Percentiles rank a stretch among this genome's conserved stretches.
These are phyloP conservation scores for Kluyveromyces marxianus DNA, from an alignment of 1,139 yeast genomes.

Conservation along the genomic window DNA sequence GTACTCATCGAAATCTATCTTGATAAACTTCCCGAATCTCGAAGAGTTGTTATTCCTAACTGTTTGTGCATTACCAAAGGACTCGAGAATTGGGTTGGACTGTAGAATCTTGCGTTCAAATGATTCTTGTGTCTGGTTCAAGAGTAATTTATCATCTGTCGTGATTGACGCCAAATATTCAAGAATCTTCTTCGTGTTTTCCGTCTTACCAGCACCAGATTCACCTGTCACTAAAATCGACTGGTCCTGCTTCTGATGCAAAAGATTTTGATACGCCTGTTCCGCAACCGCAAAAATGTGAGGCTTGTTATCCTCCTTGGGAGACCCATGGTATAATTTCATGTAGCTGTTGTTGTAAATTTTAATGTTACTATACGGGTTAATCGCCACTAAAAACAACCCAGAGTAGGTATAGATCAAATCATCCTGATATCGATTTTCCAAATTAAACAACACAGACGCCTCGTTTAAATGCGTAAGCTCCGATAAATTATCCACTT, in stretches of 20 bases:
- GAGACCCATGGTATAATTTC: slow-evolving; percentile 40
- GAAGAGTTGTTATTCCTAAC: slow-evolving; percentile 92
- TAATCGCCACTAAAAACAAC: slow-evolving; percentile 87
- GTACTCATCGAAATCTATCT: slow-evolving; percentile 62
- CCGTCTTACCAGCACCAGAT: slow-evolving; percentile 98
- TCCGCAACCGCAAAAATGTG: slow-evolving; percentile 93
- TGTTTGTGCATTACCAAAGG: slow-evolving; percentile 97
- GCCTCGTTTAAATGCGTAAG: slow-evolving; percentile 92
- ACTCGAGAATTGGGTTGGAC: slow-evolving; percentile 92
- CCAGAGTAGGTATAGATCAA: slow-evolving; percentile 78
- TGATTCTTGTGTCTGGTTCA: slow-evolving; percentile 19
- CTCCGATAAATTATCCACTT: slow-evolving; percentile 92
- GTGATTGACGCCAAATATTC: slow-evolving; percentile 85
- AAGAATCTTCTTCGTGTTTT: slow-evolving; percentile 91
- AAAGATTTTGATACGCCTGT: slow-evolving; percentile 70
- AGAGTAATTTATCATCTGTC: slow-evolving; percentile 25
- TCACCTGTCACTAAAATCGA: slow-evolving; percentile 95
- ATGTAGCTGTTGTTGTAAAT: slow-evolving; percentile 61
- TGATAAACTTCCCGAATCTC: slow-evolving; percentile 92
- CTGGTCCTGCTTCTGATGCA: slow-evolving; percentile 69
- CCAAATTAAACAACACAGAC: slow-evolving; percentile 81
- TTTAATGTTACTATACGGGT: slow-evolving; percentile 77
- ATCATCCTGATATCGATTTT: slow-evolving; percentile 69
- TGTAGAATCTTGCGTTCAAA: slow-evolving; percentile 83
- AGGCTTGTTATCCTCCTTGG: slow-evolving; percentile 51